phyloP scores from a whole-genome alignment of 169 alveolate genomes.

The Babesia bovis region DNA sequence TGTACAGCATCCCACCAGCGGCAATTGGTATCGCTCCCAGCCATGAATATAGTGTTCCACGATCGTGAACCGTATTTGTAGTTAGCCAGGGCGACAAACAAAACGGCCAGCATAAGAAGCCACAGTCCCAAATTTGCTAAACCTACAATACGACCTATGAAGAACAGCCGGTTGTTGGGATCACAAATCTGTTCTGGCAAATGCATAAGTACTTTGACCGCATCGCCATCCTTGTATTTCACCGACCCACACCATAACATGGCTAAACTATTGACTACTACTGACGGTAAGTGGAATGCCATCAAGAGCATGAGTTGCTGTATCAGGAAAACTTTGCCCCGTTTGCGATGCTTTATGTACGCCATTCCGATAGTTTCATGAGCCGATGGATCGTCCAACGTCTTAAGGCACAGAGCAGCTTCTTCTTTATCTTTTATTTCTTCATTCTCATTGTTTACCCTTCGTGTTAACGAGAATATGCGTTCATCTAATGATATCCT shows the following conservation, averaged over 20 bases:
- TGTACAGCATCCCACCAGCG: conserved; percentile 63
- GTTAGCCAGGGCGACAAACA: conserved; percentile 4
- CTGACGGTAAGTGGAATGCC: conserved; percentile 39
- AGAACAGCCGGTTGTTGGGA: conserved; percentile 22
- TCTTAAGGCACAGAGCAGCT: neutral
- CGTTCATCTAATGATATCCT: neutral
- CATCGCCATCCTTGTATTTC: conserved; percentile 30
- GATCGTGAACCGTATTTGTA: conserved; percentile 28
- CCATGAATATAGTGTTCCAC: conserved; percentile 53
- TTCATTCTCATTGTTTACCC: neutral
- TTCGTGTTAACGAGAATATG: neutral
- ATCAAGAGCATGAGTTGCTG: conserved; percentile 41
- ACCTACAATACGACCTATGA: conserved; percentile 26
- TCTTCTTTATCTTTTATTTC: neutral
- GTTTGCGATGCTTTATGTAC: conserved; percentile 2
- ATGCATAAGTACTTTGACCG: conserved; percentile 38
- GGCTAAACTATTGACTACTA: conserved; percentile 38
- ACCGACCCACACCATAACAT: conserved; percentile 57
- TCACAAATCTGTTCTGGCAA: conserved; percentile 61
- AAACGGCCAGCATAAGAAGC: neutral
- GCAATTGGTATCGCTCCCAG: conserved; percentile 41
- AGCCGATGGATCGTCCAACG: conserved; percentile 5
- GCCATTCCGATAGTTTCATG: neutral
- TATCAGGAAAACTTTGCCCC: conserved; percentile 10
- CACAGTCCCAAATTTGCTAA: conserved; percentile 3